phyloP scores from a whole-genome alignment of 371 early-diverging fungal species.

The Mucor velutinosus region DNA sequence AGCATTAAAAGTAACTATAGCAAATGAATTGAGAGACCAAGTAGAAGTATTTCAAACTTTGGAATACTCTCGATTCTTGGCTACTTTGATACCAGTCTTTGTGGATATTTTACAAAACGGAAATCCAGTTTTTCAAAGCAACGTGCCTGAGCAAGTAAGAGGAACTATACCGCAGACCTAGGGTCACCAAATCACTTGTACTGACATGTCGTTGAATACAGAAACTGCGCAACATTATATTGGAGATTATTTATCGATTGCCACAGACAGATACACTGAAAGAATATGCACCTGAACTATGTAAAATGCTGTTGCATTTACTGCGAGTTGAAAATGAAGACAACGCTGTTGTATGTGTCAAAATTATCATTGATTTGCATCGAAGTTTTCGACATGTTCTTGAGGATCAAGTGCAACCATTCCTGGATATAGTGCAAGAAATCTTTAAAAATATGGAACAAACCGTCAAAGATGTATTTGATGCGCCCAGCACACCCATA shows the following conservation, averaged over 20 bases:
- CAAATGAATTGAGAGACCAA: slow-evolving; percentile 89
- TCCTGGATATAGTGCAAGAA: slow-evolving; percentile 89
- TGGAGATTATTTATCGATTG: slow-evolving; percentile 92
- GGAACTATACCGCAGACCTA: not conserved
- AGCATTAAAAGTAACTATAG: slow-evolving; percentile 80
- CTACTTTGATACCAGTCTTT: slow-evolving; percentile 85
- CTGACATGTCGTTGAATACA: slow-evolving; percentile 27
- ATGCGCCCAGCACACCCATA: slow-evolving; percentile 61
- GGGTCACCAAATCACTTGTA: not conserved
- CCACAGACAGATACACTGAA: slow-evolving; percentile 83
- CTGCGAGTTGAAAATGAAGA: slow-evolving; percentile 95
- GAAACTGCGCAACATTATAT: slow-evolving; percentile 87
- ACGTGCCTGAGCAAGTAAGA: slow-evolving; percentile 82
- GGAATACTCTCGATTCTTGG: slow-evolving; percentile 81
- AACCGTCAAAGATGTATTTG: slow-evolving; percentile 82
- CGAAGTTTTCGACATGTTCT: slow-evolving; percentile 78
- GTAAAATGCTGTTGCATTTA: slow-evolving; percentile 73
- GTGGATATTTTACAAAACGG: slow-evolving; percentile 74
- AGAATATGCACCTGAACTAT: slow-evolving; percentile 61
- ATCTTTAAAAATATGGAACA: slow-evolving; percentile 91
- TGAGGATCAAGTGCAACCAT: slow-evolving; percentile 87
- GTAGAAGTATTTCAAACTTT: slow-evolving; percentile 86
- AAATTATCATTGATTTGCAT: slow-evolving; percentile 94
- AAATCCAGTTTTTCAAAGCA: slow-evolving; percentile 80
- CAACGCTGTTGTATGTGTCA: slow-evolving; percentile 91